Percentiles rank a stretch among this genome's conserved stretches.
Conservation (phyloP, 2,329 filamentous ascomycete species). For the Fusarium sp. region DNA sequence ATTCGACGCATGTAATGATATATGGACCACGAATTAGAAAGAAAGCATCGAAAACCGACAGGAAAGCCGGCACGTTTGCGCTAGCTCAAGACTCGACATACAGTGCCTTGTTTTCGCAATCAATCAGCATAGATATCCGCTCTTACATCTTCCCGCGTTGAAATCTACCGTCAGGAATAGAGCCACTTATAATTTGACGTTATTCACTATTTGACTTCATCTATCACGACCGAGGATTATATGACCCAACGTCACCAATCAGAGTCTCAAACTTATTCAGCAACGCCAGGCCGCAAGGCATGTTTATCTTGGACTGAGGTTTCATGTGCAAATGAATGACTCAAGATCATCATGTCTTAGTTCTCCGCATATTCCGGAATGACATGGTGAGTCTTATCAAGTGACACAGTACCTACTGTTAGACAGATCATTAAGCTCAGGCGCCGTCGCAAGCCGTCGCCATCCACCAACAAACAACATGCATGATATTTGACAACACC, state of each 20-base stretch:
- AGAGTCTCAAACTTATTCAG: not conserved
- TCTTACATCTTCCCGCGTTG: slow-evolving; percentile 20
- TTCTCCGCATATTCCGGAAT: slow-evolving; percentile 16
- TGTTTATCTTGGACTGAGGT: not conserved
- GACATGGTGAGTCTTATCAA: slow-evolving; percentile 18
- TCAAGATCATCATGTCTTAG: slow-evolving; percentile 4
- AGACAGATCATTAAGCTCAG: slow-evolving; percentile 5
- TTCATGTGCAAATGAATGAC: not conserved
- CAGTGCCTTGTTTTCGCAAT: slow-evolving; percentile 37
- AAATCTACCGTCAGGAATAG: slow-evolving; percentile 14
- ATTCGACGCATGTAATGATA: slow-evolving; percentile 81
- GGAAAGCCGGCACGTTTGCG: slow-evolving; percentile 5
- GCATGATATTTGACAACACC: slow-evolving; percentile 12
- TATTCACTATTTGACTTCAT: slow-evolving; percentile 19
- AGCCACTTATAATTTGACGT: slow-evolving; percentile 42
- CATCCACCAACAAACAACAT: slow-evolving; percentile 27
- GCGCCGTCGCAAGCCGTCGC: slow-evolving; percentile 34
- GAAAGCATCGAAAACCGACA: slow-evolving; percentile 15
- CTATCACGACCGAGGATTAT: not conserved
- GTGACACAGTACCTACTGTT: slow-evolving; percentile 24
- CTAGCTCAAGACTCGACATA: slow-evolving; percentile 9
- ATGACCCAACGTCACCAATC: not conserved
- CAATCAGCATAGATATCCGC: slow-evolving; percentile 50
- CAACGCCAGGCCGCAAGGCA: not conserved
- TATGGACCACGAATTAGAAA: slow-evolving; percentile 14